Conservation (phyloP, 306 rosid species). For the Vigna radiata region DNA sequence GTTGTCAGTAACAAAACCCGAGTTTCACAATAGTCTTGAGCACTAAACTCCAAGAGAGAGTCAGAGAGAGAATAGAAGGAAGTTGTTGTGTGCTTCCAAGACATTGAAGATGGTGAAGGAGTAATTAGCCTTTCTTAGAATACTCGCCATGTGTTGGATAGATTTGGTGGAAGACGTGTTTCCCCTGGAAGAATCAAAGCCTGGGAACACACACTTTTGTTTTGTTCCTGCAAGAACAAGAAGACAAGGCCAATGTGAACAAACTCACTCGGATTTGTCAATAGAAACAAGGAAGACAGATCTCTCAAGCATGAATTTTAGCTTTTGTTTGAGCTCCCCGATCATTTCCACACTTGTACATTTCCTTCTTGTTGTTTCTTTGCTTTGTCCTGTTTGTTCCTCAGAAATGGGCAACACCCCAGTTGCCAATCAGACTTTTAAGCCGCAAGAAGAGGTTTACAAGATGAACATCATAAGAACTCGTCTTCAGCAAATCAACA, state of each 20-base stretch:
- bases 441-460: constrained; percentile 61
- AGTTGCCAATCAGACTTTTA: constrained; percentile 62
- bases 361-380: constrained; percentile 67
- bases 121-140: constrained; percentile 50
- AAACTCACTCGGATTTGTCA: constrained; percentile 41
- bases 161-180: constrained; percentile 52
- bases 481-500: constrained; percentile 78
- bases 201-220: constrained; percentile 50
- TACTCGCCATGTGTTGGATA: constrained; percentile 52
- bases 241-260: constrained; percentile 63
- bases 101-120: constrained; percentile 66
- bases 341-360: constrained; percentile 60
- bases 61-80: constrained; percentile 50
- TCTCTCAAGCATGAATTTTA: constrained; percentile 71
- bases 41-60: constrained; percentile 33
- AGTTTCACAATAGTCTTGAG: constrained; percentile 38
- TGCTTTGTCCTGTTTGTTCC: constrained; percentile 60
- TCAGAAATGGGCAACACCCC: constrained; percentile 41
- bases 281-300: constrained; percentile 48
- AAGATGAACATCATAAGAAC: constrained; percentile 60
- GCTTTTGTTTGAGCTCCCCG: constrained; percentile 60
- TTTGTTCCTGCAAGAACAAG: constrained; percentile 51
- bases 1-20: constrained; percentile 56
- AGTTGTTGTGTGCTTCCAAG: constrained; percentile 49
- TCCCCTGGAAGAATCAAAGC: constrained; percentile 50